Percentiles rank a stretch among this genome's conserved stretches.
phyloP scores from a whole-genome alignment of 2,329 filamentous ascomycete species.

The Claviceps capensis region DNA sequence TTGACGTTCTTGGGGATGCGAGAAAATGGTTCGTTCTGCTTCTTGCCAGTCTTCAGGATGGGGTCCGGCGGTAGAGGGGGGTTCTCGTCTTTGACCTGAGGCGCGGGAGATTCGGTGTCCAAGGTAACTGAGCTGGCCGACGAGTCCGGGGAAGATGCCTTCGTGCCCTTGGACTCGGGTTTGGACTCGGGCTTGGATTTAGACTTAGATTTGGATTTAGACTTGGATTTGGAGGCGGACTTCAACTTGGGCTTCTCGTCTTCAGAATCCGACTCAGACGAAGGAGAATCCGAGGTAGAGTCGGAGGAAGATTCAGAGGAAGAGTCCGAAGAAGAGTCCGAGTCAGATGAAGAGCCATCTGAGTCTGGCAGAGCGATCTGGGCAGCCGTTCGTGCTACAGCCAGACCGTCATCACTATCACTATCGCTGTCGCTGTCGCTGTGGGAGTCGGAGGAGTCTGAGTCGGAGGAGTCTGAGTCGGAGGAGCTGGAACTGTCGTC shows the following conservation, averaged over 20 bases:
- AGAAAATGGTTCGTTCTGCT: slow-evolving; percentile 58
- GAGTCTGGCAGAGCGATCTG: slow-evolving; percentile 12
- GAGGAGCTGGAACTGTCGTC: slow-evolving; percentile 8
- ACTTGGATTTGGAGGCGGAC: neutral
- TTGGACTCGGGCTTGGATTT: slow-evolving; percentile 17
- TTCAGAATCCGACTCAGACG: slow-evolving; percentile 19
- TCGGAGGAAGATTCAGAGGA: slow-evolving; percentile 19
- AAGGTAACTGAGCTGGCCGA: slow-evolving; percentile 37
- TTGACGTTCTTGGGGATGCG: slow-evolving; percentile 56
- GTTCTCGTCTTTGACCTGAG: slow-evolving; percentile 20
- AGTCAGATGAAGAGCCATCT: slow-evolving; percentile 17
- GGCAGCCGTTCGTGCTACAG: slow-evolving; percentile 12
- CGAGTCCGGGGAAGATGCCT: slow-evolving; percentile 13
- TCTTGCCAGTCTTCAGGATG: slow-evolving; percentile 25
- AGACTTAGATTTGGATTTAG: slow-evolving; percentile 16
- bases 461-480: neutral
- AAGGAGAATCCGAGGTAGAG: slow-evolving; percentile 4
- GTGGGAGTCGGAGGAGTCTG: slow-evolving; percentile 8
- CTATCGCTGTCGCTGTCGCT: slow-evolving; percentile 5
- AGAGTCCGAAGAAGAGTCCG: slow-evolving; percentile 10
- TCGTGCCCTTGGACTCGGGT: slow-evolving; percentile 10
- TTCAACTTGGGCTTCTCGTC: slow-evolving; percentile 14
- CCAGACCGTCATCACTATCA: neutral
- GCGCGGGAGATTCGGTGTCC: slow-evolving; percentile 33
- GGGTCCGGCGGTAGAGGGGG: slow-evolving; percentile 42